Evolutionary conservation across 2,329 filamentous ascomycete genomes (phyloP).

Genomic region (Aspergillus aculeatinus): DNA sequence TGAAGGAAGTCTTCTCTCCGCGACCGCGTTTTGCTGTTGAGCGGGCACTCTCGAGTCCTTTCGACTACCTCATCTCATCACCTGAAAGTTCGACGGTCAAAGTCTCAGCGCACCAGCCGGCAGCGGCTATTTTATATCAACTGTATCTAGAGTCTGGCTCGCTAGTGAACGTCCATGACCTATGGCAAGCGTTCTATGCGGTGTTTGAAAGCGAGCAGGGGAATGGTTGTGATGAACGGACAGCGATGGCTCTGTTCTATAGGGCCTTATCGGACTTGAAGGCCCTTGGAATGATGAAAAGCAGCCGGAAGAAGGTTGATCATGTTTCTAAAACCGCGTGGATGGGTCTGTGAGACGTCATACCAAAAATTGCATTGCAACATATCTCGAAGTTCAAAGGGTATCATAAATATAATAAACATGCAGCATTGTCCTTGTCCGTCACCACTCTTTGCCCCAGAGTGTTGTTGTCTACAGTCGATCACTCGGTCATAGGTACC

Average conservation of each 20-base stretch:
- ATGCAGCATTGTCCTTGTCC: constrained; percentile 2
- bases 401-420: constrained; percentile 31
- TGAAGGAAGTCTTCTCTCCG: constrained; percentile 59
- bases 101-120: constrained; percentile 55
- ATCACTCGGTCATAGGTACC: constrained; percentile 43
- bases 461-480: not conserved
- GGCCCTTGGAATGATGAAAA: constrained; percentile 82
- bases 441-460: not conserved
- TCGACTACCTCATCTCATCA: constrained; percentile 60
- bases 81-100: constrained; percentile 33
- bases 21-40: constrained; percentile 60
- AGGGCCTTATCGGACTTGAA: constrained; percentile 79
- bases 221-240: constrained; percentile 32
- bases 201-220: constrained; percentile 45
- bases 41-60: constrained; percentile 57
- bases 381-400: constrained; percentile 16
- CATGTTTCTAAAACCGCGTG: constrained; percentile 81
- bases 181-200: constrained; percentile 61
- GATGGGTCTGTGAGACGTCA: constrained; percentile 59
- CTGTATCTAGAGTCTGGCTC: constrained; percentile 63
- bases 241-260: constrained; percentile 73
- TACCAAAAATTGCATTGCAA: not conserved
- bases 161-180: constrained; percentile 60
- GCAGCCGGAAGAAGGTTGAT: constrained; percentile 86
- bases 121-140: constrained; percentile 61